Evolutionary conservation across 73 alveolate species (phyloP).

Genomic region (Blepharisma stoltei): DNA sequence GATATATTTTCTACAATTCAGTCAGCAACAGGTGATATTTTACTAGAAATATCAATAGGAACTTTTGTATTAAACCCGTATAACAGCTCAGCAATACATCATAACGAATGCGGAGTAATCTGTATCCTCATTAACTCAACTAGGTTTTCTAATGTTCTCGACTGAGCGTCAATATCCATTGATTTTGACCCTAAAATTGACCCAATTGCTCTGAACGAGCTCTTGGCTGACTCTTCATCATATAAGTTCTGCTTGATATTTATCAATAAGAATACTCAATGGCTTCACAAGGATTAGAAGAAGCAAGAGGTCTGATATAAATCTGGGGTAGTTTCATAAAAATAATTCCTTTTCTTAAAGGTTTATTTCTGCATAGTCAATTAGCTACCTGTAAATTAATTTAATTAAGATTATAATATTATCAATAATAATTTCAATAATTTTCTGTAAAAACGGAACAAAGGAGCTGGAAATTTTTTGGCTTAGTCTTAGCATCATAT

Average conservation of each 20-base stretch:
- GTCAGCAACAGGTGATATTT: neutral
- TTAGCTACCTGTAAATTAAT: too few species aligned
- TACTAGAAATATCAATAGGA: neutral
- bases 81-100: neutral
- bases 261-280: too few species aligned
- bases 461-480: too few species aligned
- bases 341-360: too few species aligned
- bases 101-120: neutral
- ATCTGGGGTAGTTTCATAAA: too few species aligned
- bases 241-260: neutral
- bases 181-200: neutral
- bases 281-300: too few species aligned
- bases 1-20: neutral
- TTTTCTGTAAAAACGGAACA: too few species aligned
- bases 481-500: conserved; percentile 5
- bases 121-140: neutral
- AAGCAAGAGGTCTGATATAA: too few species aligned
- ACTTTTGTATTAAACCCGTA: conserved; percentile 5
- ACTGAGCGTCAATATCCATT: neutral
- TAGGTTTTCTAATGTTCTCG: neutral
- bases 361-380: too few species aligned
- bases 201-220: neutral
- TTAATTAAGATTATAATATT: too few species aligned
- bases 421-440: neutral
- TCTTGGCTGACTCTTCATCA: neutral